Evolutionary conservation across 2,329 filamentous ascomycete species (phyloP).

Genomic region (Leptographium procerum): DNA sequence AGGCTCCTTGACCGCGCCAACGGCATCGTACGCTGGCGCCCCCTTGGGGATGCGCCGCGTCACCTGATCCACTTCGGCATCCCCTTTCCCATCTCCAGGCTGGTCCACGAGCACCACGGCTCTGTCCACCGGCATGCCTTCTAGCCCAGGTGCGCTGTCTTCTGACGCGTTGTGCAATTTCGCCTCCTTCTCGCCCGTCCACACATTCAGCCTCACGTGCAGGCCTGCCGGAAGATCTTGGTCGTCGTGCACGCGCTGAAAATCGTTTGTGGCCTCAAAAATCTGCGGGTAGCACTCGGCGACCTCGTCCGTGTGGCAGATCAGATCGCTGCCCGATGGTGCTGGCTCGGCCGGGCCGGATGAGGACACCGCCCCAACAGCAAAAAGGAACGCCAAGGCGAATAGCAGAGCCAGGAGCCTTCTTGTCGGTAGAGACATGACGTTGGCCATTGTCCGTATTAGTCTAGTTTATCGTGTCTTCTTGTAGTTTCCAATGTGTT

Average conservation of each 20-base stretch:
- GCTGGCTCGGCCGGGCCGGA: not conserved
- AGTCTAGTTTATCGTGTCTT: not conserved
- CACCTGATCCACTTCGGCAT: not conserved
- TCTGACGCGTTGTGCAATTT: conserved; percentile 52
- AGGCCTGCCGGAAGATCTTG: conserved; percentile 55
- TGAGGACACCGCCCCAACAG: not conserved
- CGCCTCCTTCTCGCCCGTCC: conserved; percentile 52
- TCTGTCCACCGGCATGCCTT: conserved; percentile 40
- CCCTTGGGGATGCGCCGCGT: conserved; percentile 29
- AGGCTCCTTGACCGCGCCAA: conserved; percentile 46
- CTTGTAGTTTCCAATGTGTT: not conserved
- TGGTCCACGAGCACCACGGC: conserved; percentile 44
- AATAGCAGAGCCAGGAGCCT: conserved; percentile 2
- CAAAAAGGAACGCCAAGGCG: not conserved
- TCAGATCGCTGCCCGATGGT: conserved; percentile 31
- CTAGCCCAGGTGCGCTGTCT: conserved; percentile 27
- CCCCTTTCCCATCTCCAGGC: conserved; percentile 12
- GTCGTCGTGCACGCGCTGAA: conserved; percentile 50
- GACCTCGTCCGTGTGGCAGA: conserved; percentile 50
- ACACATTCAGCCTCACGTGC: conserved; percentile 54
- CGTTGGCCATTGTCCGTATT: not conserved
- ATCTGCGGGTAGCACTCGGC: conserved; percentile 54
- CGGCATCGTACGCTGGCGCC: conserved; percentile 45
- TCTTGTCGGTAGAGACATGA: not conserved
- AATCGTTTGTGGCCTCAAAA: conserved; percentile 53